Evolutionary conservation across 1,139 yeast species (phyloP), one percentile per base, ranked within the genome.

Genomic region (Lodderomyces metapsilosis): DNA sequence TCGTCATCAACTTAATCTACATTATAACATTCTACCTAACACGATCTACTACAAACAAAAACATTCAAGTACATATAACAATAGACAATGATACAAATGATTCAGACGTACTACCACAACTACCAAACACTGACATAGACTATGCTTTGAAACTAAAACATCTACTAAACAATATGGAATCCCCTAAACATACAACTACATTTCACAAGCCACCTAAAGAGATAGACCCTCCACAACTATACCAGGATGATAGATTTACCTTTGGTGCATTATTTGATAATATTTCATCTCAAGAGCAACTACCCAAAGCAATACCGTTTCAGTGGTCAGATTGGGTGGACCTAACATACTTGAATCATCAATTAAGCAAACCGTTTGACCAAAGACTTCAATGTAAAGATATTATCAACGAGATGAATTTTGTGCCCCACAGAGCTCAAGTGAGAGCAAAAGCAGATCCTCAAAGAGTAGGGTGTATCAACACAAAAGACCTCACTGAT

Each of bases 281-380:
- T 12, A 18, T 23, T 17, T 3, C 18, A 11, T n/a, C 24, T 20
- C 22, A 36, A 27, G 11, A 31, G 27, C 12, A 11, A n/a, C 16
- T 24, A 1, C 13, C 36, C 1, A 38, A 24, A 13, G 18, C 34
- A 7, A 59, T 63, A 23, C 83, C 84, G 41, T 56, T 2, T 37
- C 56, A 57, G 42, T 57, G 62, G 62, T 52, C 49, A 24, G 62
- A 57, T 45, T 57, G 62, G 62, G 54, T 52, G 2, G 59, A 57
- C 43, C 45, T 57, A 31, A 45, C 58, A 1, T 38, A 42, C 25
- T 57, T 81, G 37, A 72, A 80, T 49, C 57, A 59, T 37, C 72
- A 67, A 48, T 55, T 78, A 5, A 56, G 36, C 4, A 39, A 50
- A 38, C 54, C 57, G 6, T 38, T 53, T 40, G 42, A 44, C 7